Percentiles rank a stretch among this genome's conserved stretches.
Conservation (phyloP, 192 early-diverging fungal genomes). For the Pilobolus umbonatus region DNA sequence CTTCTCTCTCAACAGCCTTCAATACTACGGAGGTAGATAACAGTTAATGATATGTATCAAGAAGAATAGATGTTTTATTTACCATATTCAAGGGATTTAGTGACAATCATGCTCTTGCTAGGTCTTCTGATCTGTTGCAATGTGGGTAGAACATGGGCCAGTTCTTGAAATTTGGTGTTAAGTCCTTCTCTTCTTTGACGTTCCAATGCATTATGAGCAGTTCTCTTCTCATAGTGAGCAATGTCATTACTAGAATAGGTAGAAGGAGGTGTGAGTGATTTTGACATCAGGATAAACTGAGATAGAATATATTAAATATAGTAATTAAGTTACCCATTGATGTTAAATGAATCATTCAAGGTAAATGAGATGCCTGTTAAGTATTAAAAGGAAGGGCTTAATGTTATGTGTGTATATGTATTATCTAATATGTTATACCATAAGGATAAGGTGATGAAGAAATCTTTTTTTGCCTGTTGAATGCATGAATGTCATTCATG, state of each 20-base stretch:
- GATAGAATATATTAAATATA: too few relatives aligned
- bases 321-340: too few relatives aligned
- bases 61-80: slow-evolving; percentile 21
- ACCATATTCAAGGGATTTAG: slow-evolving; percentile 73
- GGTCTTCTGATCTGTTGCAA: slow-evolving; percentile 68
- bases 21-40: slow-evolving; percentile 16
- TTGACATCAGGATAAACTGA: too few relatives aligned
- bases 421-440: too few relatives aligned
- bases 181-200: slow-evolving; percentile 74
- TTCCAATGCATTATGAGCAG: slow-evolving; percentile 79
- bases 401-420: too few relatives aligned
- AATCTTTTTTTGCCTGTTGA: too few relatives aligned
- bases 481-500: too few relatives aligned
- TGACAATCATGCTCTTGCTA: slow-evolving; percentile 75
- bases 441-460: too few relatives aligned
- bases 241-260: slow-evolving; percentile 6
- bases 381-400: too few relatives aligned
- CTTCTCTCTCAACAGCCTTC: slow-evolving; percentile 11
- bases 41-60: background rate
- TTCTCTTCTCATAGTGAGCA: slow-evolving; percentile 52
- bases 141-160: slow-evolving; percentile 70
- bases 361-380: too few relatives aligned
- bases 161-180: slow-evolving; percentile 76
- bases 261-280: too few relatives aligned
- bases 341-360: too few relatives aligned